These are phyloP conservation scores for Sarocladiaceae sp. DNA, from an alignment of 2,329 filamentous ascomycete species.

Conservation along the genomic window DNA sequence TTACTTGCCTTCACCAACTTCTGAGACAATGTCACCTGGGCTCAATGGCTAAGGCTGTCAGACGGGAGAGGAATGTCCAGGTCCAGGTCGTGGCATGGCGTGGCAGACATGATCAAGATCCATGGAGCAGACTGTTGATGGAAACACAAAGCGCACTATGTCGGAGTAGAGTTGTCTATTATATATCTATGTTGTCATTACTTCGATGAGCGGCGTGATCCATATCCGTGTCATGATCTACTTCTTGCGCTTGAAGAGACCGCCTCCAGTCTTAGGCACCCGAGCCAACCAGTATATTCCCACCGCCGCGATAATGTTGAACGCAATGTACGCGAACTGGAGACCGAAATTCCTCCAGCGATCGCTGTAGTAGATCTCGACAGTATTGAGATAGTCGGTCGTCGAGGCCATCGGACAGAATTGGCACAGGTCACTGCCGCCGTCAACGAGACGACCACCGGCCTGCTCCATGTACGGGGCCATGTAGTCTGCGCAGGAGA, in stretches of 20 bases:
- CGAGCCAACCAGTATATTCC: background rate
- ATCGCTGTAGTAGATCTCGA: background rate
- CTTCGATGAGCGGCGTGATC: too few species aligned
- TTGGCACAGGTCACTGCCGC: background rate
- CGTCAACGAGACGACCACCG: background rate
- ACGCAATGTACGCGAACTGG: background rate
- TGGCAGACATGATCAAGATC: too few species aligned
- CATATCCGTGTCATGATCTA: too few species aligned
- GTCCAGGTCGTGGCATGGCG: too few species aligned
- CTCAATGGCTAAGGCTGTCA: too few species aligned
- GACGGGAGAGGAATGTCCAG: too few species aligned
- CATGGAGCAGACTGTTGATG: too few species aligned
- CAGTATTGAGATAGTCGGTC: background rate
- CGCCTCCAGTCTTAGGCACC: slow-evolving; percentile 5
- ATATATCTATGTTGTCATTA: too few species aligned
- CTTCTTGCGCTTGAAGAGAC: slow-evolving; percentile 1
- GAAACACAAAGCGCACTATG: too few species aligned
- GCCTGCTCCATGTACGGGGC: slow-evolving; percentile 4
- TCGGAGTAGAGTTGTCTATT: too few species aligned
- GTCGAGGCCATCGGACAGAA: background rate
- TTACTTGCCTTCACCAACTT: too few species aligned
- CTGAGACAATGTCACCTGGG: too few species aligned
- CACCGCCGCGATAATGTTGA: slow-evolving; percentile 6
- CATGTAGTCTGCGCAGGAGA: background rate
- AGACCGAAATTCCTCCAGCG: slow-evolving; percentile 6